phyloP scores from a whole-genome alignment of 2,329 filamentous ascomycete genomes.

The Hypoxylon sp. region DNA sequence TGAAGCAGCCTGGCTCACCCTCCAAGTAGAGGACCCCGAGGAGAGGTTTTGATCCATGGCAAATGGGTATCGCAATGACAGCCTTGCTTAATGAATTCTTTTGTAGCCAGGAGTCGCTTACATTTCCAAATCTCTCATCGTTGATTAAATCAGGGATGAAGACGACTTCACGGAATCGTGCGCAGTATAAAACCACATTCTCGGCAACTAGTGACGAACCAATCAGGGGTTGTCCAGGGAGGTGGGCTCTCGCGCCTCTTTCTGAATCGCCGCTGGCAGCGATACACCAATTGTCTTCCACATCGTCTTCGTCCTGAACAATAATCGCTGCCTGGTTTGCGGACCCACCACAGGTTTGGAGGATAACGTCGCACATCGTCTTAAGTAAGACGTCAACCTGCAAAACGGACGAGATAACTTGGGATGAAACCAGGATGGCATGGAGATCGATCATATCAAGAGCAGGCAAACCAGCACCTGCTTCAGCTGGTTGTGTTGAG shows the following conservation, averaged over 20 bases:
- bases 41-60: constrained; percentile 78
- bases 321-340: constrained; percentile 81
- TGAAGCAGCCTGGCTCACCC: constrained; percentile 81
- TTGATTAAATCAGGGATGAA: constrained; percentile 81
- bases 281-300: constrained; percentile 75
- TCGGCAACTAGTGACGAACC: constrained; percentile 79
- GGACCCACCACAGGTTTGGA: constrained; percentile 80
- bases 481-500: constrained; percentile 70
- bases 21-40: constrained; percentile 84
- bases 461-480: constrained; percentile 75
- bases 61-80: constrained; percentile 84
- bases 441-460: constrained; percentile 88
- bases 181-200: constrained; percentile 82
- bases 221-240: constrained; percentile 74
- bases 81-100: constrained; percentile 79
- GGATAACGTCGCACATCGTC: constrained; percentile 85
- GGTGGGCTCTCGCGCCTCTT: constrained; percentile 75
- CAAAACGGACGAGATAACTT: constrained; percentile 83
- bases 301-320: constrained; percentile 75
- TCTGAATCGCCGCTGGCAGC: constrained; percentile 82
- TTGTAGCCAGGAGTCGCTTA: constrained; percentile 77
- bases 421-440: constrained; percentile 82
- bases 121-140: constrained; percentile 84
- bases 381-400: constrained; percentile 81
- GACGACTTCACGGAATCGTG: constrained; percentile 81